phyloP scores from a whole-genome alignment of 2,329 filamentous ascomycete species.

The Phaeomoniella chlamydospora region DNA sequence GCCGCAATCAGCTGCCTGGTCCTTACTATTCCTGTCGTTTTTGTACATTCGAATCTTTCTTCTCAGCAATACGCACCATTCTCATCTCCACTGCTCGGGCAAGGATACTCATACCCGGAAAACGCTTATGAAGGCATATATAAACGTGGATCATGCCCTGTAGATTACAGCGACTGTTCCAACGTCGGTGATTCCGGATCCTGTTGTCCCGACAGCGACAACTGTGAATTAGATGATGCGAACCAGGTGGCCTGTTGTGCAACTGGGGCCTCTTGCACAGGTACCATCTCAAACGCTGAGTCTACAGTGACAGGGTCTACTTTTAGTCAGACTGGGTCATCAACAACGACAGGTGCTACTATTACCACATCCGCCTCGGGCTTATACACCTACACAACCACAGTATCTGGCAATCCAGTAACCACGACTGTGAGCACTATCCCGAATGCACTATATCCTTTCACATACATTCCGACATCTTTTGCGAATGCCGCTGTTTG shows the following conservation, averaged over 20 bases:
- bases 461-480: constrained; percentile 37
- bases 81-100: neutral
- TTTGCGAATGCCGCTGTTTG: constrained; percentile 36
- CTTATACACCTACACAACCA: constrained; percentile 15
- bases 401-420: constrained; percentile 14
- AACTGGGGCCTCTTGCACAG: constrained; percentile 41
- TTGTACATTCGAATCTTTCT: no score
- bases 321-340: constrained; percentile 8
- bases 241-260: constrained; percentile 50
- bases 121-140: neutral
- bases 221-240: constrained; percentile 40
- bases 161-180: constrained; percentile 36
- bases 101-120: neutral
- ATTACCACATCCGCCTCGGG: constrained; percentile 23
- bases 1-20: no score
- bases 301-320: constrained; percentile 9
- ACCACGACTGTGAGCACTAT: constrained; percentile 25
- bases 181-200: constrained; percentile 35
- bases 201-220: constrained; percentile 39
- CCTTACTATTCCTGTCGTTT: no score
- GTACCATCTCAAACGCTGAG: constrained; percentile 26
- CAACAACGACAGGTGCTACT: constrained; percentile 10
- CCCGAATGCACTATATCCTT: constrained; percentile 35
- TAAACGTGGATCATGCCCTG: constrained; percentile 26
- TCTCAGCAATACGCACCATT: neutral